Conservation (phyloP, 1,284 basidiomycete species). For the Volvariella volvacea region DNA sequence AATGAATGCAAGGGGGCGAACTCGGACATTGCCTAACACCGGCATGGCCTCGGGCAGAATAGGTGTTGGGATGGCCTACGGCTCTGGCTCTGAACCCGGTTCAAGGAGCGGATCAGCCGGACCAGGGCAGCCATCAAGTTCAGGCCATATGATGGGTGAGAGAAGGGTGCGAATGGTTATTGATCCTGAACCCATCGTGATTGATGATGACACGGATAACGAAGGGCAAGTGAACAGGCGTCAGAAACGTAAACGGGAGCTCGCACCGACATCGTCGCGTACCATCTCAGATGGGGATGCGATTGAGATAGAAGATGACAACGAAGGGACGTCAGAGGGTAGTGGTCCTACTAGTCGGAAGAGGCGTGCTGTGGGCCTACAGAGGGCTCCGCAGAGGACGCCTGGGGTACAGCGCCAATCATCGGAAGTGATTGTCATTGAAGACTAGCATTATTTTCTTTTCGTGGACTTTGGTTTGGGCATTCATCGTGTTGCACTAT, state of each 20-base stretch:
- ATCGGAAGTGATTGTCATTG: conserved; percentile 35
- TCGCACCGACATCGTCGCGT: background rate
- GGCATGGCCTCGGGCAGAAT: background rate
- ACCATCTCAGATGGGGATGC: too few relatives aligned
- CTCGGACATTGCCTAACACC: conserved; percentile 6
- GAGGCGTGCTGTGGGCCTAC: conserved; percentile 2
- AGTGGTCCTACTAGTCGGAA: conserved; percentile 7
- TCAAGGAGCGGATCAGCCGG: background rate
- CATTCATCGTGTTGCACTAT: too few relatives aligned
- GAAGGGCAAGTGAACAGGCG: conserved; percentile 17
- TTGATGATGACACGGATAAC: conserved; percentile 47
- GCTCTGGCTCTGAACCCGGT: conserved; percentile 6
- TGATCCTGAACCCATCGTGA: conserved; percentile 29
- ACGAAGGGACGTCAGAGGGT: conserved; percentile 13
- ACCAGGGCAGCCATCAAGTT: conserved; percentile 6
- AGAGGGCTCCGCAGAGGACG: conserved; percentile 4
- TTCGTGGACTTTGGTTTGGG: background rate
- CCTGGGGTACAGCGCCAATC: conserved; percentile 8
- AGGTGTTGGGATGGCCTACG: background rate
- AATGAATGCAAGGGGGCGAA: conserved; percentile 18
- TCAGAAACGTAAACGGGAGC: conserved; percentile 16
- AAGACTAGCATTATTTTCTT: conserved; percentile 22
- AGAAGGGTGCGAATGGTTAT: conserved; percentile 1
- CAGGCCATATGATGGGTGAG: conserved; percentile 4
- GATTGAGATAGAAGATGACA: conserved; percentile 8